Evolutionary conservation across 2,329 filamentous ascomycete genomes (phyloP), one percentile per base, ranked within the genome.

Genomic region (Ustulina deusta): DNA sequence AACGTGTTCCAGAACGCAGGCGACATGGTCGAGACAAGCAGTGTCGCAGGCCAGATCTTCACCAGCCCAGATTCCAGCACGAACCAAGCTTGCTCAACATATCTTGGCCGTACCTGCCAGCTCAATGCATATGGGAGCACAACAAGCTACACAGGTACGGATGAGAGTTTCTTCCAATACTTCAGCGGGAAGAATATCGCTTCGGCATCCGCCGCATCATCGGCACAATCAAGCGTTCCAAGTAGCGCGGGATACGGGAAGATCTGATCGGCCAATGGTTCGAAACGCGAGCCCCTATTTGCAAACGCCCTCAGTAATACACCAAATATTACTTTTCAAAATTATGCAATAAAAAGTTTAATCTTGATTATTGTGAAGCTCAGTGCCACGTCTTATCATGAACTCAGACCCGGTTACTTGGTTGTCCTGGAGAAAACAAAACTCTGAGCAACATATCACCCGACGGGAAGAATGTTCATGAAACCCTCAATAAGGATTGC

Each of bases 181-280:
- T 88, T 88, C 76, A 76, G 78, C 56, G 85, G 85, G 67, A 85
- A 86, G 82, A 85, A 81, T 67, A 75, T 87, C 70, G 86, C 86
- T 22, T 61, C 62, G 13, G 72, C 79, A 64, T 83, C 85, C 15
- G 65, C 72, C 15, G 72, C 79, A 29, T 77, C 77, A 1, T 58
- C 63, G 52, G 60, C 42, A 13, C 66, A 63, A 36, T 61, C 68
- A 49, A 69, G 25, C 22, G 64, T 69, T 15, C 56, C 61, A n/a
- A 55, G 48, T 15, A 64, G 22, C 13, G 67, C 67, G 7, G 67
- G 67, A 7, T 58, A 68, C 27, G 67, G 67, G 20, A 69, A 61
- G 13, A 60, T 69, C 25, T 66, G 17, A 64, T 42, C 15, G n/a
- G 27, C 10, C 20, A 22, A 22, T 22, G 0, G 10, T 6, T 36